phyloP scores from a whole-genome alignment of 2,329 filamentous ascomycete species.

The Arthrocladium fulminans region DNA sequence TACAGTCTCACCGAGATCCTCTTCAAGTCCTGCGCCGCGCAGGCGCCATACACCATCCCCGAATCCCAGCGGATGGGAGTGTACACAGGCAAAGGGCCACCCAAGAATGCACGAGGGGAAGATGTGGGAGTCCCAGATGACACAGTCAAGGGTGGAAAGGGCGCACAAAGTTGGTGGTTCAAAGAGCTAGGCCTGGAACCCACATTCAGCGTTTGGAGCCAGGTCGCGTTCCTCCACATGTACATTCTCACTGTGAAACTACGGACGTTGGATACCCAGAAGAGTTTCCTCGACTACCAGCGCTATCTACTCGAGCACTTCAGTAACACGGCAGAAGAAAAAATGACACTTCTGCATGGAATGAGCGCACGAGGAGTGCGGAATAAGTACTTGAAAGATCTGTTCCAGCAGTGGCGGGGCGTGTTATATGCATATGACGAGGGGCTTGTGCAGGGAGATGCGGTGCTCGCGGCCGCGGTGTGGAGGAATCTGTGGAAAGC shows the following conservation, averaged over 20 bases:
- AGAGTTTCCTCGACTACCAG: constrained; percentile 66
- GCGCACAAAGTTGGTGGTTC: constrained; percentile 10
- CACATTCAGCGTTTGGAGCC: constrained; percentile 92
- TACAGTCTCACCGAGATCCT: constrained; percentile 70
- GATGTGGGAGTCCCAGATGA: constrained; percentile 60
- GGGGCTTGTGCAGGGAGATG: constrained; percentile 38
- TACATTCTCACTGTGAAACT: constrained; percentile 80
- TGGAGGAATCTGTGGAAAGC: constrained; percentile 93
- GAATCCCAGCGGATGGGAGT: constrained; percentile 56
- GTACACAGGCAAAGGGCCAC: constrained; percentile 37
- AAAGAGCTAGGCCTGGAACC: constrained; percentile 63
- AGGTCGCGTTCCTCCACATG: constrained; percentile 93
- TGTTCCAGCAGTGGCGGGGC: constrained; percentile 89
- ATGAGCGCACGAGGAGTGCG: constrained; percentile 46
- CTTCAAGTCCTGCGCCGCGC: constrained; percentile 63
- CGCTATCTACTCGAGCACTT: constrained; percentile 91
- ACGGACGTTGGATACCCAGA: constrained; percentile 60
- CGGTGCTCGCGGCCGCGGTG: constrained; percentile 54
- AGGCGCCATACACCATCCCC: constrained; percentile 69
- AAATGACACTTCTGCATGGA: constrained; percentile 48
- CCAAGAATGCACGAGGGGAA: constrained; percentile 66
- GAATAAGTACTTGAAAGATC: constrained; percentile 65
- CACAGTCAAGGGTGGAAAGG: not conserved
- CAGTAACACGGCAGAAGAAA: constrained; percentile 59
- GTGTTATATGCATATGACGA: constrained; percentile 59